Base-by-base conservation (phyloP, 345 rosid species). In the Isatis tinctoria region DNA sequence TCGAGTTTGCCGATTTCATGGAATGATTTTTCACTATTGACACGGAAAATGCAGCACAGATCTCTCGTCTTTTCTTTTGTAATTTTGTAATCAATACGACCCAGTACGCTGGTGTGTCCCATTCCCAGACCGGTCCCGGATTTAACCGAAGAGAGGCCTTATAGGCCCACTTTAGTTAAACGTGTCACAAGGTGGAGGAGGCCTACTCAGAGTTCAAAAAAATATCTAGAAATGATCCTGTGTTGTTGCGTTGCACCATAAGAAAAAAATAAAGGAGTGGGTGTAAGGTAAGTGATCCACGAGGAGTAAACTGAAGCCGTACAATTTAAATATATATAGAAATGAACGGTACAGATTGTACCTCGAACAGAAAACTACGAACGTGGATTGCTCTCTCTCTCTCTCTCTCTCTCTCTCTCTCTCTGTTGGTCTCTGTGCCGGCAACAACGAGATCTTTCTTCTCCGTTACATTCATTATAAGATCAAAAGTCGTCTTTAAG, bases 271-370 rank as follows among this genome's bases (percentile, higher is more conserved):
- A 8, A 11, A 22, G 24, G 24, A 22, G 24, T 22, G 24, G 24
- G 24, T 22, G 24, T 22, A 22, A 22, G 24, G 24, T 22, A 33
- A 17, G 68, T 20, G 7, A 53, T n/a, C 6, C 67, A 41, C 52
- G 67, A 41, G n/a, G 52, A 18, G 69, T 68, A n/a, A 56, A 8
- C 22, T 60, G 10, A 11, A 52, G 2, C 79, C 69, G 64, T 75
- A 7, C 8, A 64, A 75, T 68, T 32, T 13, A 48, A 6, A 13
- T 22, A 53, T 8, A 14, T 26, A 0, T 13, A 26, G 6, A 56
- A 59, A 60, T 33, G 24, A 75, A 68, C 64, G 74, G 79, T 52
- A 0, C 8, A 68, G 69, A 75, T 60, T 1, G 5, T 48, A 35
- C 26, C 4, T 1, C 35, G 7, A 14, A 26, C 26, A 35, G 32